phyloP scores from a whole-genome alignment of 23 red algal species.

The Cyanidiococcus yangmingshanensis region DNA sequence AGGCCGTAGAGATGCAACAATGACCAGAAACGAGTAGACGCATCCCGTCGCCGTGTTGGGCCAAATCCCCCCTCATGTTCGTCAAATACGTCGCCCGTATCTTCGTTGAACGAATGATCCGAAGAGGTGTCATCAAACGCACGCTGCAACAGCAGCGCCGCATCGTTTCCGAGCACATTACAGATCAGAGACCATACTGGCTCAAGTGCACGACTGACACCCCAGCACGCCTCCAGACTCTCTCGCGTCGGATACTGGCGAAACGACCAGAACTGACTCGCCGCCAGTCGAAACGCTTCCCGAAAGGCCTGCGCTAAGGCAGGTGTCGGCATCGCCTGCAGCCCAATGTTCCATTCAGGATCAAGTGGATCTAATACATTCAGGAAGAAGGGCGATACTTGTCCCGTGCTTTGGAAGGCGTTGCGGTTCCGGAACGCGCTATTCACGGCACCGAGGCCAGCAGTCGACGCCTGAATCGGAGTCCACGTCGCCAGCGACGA shows the following conservation, averaged over 20 bases:
- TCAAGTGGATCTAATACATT: slow-evolving; percentile 11
- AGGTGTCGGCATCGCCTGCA: background rate
- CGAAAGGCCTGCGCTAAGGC: background rate
- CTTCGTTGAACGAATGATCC: background rate
- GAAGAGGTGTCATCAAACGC: background rate
- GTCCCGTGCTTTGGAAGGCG: background rate
- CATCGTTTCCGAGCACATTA: background rate
- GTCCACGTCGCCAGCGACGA: background rate
- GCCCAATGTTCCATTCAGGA: background rate
- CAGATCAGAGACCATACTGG: background rate
- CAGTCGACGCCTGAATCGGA: background rate
- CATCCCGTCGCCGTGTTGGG: background rate
- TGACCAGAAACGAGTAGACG: background rate
- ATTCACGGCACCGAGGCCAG: background rate
- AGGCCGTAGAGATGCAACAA: background rate
- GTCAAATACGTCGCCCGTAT: background rate
- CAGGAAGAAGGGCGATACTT: background rate
- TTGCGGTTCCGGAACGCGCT: background rate
- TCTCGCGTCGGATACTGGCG: background rate
- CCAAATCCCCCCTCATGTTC: background rate
- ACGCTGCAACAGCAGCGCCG: background rate
- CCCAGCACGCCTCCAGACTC: background rate
- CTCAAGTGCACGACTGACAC: background rate
- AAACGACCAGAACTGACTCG: background rate
- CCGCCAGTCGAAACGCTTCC: background rate